Evolutionary conservation across 177 flowering plant species (phyloP), one percentile per base, ranked within the genome.

Genomic region (Tripterygium wilfordii): DNA sequence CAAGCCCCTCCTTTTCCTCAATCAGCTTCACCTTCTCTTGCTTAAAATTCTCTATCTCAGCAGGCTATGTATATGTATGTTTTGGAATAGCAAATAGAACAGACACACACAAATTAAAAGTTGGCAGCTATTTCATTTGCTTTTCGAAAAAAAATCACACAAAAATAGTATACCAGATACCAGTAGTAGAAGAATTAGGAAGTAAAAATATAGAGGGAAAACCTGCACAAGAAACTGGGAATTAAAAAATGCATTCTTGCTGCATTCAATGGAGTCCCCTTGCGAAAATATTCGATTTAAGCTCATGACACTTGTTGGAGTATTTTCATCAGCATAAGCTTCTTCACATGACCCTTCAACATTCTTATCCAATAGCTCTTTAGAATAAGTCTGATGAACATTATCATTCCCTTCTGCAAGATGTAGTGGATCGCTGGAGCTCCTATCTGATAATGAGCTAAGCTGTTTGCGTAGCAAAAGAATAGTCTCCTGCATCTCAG

Each of bases 401-500:
- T 25, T 26, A 40, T 28, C 17, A 30, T 49, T 63, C 49, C 46
- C 43, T 25, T 58, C 65, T 25, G 48, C 57, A 52, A 22, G 43
- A 31, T 53, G 47, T 48, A 45, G 51, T 39, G 45, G 58, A 47
- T 37, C 35, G 16, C 31, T 43, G 8, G 67, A 66, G 43, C 46
- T 50, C 62, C 60, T 65, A 42, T 66, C 61, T 29, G 58, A 28
- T 23, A 76, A 51, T 32, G 77, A 66, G 56, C 64, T 65, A 23
- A 77, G 71, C 50, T 79, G 91, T 52, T 70, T 77, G 64, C 86
- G 72, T 35, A 79, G 66, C 46, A 74, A 56, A 72, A 77, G 72
- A 65, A 86, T 68, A 3, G 80, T 77, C 64, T 82, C 88, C 63
- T 82, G 80, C 85, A 83, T 74, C 65, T 88, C 90, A 51, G 74